Base-by-base conservation (phyloP, 2,329 filamentous ascomycete genomes). In the Penicillium sp. region DNA sequence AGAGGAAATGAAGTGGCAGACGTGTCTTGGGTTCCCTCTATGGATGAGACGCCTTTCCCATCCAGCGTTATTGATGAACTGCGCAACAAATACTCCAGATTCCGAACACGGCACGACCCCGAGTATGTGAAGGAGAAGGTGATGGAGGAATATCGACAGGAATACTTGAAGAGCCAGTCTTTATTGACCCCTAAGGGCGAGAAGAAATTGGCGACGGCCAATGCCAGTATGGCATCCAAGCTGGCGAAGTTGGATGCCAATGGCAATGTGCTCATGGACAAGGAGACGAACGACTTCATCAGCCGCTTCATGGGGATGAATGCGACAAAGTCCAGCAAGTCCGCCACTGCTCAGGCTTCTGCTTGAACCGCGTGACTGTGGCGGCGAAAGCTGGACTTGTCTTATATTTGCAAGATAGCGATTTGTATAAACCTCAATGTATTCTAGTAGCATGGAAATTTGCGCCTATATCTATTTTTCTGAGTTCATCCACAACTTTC, bases 11-110 rank as follows among this genome's bases (percentile, higher is more conserved):
- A 88, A 54, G 89, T 92, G 57, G 91, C 96, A 69, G 82, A 86
- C 62, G 81, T 80, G 68, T 91, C 90, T 1, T 96, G 90, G 72
- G 81, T 88, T 54, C 92, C 93, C n/a, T 90, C 86, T 35, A 81
- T 98, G 25, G 80, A 92, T 27, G 80, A 83, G 16, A 83, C 90
- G 26, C 93, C 93, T 14, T 91, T 96, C 83, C 92, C 93, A 5
- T 77, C 81, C 29, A 78, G 76, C n/a, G 84, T 97, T 37, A 83
- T 96, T 63, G 88, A 96, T 73, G 93, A 98, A 80, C 81, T 98
- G 71, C 84, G 92, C 71, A 89, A 90, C 80, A 89, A 87, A 72
- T 96, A 88, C 82, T 90, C 88, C 66, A 86, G 84, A 68, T 95
- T 93, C 85, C 83, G 92, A 69, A 92, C 88, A 53, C 83, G 91